Percentiles rank a stretch among this genome's conserved stretches.
Conservation (phyloP, 345 rosid species). For the Syzygium oleosum region DNA sequence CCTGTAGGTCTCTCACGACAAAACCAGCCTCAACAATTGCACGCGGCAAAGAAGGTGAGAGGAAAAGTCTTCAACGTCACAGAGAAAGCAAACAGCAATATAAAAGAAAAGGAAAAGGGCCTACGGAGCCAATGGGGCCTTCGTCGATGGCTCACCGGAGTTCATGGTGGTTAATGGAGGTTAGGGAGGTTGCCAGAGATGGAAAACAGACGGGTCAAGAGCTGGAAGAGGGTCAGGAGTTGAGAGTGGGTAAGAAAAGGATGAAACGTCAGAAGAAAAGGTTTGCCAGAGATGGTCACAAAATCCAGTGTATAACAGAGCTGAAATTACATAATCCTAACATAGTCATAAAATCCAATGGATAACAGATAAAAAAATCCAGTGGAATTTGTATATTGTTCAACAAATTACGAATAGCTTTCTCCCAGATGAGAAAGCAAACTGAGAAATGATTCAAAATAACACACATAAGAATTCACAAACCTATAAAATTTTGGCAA, state of each 20-base stretch:
- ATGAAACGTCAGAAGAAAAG: background rate
- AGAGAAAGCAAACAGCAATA: background rate
- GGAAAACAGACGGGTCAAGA: background rate
- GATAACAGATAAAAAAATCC: background rate
- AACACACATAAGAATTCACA: background rate
- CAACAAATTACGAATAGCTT: background rate
- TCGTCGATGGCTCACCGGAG: background rate
- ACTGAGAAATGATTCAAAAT: background rate
- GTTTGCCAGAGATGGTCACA: background rate
- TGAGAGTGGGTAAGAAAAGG: background rate
- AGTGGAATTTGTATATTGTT: background rate
- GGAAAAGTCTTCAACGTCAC: background rate
- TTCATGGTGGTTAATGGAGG: background rate
- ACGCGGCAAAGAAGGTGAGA: background rate
- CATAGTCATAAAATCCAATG: background rate
- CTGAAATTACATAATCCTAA: background rate
- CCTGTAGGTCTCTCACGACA: background rate
- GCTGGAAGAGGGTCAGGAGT: background rate
- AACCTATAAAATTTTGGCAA: background rate
- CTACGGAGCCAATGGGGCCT: background rate
- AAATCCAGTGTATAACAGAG: background rate
- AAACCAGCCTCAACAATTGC: background rate
- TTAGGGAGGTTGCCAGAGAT: background rate
- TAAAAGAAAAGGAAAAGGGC: background rate
- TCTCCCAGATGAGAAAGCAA: background rate